Evolutionary conservation across 768 basidiomycete species (phyloP).

Genomic region (Boletus barrowsii): DNA sequence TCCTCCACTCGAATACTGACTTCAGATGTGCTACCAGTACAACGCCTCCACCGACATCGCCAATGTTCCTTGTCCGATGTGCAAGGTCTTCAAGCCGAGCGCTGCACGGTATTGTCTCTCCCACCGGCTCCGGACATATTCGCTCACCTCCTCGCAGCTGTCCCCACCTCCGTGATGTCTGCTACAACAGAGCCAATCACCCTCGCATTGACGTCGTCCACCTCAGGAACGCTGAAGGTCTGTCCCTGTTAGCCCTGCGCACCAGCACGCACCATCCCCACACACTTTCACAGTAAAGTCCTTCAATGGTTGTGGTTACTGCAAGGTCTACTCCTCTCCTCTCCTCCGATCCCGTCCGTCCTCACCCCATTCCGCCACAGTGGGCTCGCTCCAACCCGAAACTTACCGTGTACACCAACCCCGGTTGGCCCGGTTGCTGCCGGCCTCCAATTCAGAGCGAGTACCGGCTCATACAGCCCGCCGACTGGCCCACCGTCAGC

Average conservation of each 20-base stretch:
- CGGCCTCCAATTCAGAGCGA: constrained; percentile 65
- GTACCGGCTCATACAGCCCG: constrained; percentile 58
- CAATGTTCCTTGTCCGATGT: constrained; percentile 74
- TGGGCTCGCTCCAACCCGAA: constrained; percentile 69
- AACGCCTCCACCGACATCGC: constrained; percentile 67
- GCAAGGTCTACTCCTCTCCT: constrained; percentile 58
- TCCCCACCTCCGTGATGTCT: constrained; percentile 72
- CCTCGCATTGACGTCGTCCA: constrained; percentile 76
- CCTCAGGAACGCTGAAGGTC: constrained; percentile 87
- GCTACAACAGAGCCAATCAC: constrained; percentile 69
- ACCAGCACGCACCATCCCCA: constrained; percentile 8
- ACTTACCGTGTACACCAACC: constrained; percentile 58
- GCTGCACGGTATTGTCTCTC: constrained; percentile 45
- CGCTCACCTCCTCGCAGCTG: constrained; percentile 47
- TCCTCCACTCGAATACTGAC: constrained; percentile 21
- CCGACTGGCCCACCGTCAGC: constrained; percentile 81
- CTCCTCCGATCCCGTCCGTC: constrained; percentile 19
- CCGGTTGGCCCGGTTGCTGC: constrained; percentile 89
- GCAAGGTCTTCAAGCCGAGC: constrained; percentile 72
- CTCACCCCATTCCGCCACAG: constrained; percentile 39
- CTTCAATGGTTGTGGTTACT: constrained; percentile 86
- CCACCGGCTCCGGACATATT: constrained; percentile 10
- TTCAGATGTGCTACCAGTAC: constrained; percentile 66
- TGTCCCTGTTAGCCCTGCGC: constrained; percentile 20
- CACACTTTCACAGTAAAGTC: constrained; percentile 53